These are phyloP conservation scores for Hypoxylon sp. DNA, from an alignment of 2,329 filamentous ascomycete species.

Conservation along the genomic window DNA sequence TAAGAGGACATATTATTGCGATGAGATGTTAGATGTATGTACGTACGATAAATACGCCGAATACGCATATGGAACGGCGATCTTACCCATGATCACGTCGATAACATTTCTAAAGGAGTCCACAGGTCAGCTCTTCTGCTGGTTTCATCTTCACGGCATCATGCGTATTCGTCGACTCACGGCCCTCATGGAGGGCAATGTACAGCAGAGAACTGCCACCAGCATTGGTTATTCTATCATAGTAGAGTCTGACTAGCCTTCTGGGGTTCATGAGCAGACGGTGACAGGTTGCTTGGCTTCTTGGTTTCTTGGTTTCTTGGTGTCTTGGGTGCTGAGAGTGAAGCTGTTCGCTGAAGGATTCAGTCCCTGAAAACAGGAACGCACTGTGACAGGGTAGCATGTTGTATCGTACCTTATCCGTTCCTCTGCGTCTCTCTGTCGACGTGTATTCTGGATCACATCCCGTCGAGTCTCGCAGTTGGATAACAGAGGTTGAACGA, in stretches of 20 bases:
- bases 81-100: constrained; percentile 18
- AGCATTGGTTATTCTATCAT: not conserved
- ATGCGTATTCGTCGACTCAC: not conserved
- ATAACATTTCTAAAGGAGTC: constrained; percentile 15
- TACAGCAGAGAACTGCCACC: not conserved
- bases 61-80: constrained; percentile 7
- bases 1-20: not conserved
- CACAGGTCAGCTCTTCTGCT: constrained; percentile 9
- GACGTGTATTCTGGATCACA: not conserved
- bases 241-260: not conserved
- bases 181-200: not conserved
- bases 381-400: constrained; percentile 27
- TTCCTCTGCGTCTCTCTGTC: constrained; percentile 1
- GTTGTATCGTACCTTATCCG: not conserved
- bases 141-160: constrained; percentile 6
- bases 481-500: not conserved
- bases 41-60: not conserved
- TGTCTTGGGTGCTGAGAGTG: too few species aligned
- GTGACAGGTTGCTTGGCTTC: too few species aligned
- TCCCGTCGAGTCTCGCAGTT: not conserved
- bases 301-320: too few species aligned
- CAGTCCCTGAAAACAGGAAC: constrained; percentile 15
- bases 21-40: too few species aligned
- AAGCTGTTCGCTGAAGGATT: constrained; percentile 19
- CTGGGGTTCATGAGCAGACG: too few species aligned